Percentiles rank a stretch among this genome's conserved stretches.
Conservation (phyloP, 345 rosid species). For the Bretschneidera sinensis region DNA sequence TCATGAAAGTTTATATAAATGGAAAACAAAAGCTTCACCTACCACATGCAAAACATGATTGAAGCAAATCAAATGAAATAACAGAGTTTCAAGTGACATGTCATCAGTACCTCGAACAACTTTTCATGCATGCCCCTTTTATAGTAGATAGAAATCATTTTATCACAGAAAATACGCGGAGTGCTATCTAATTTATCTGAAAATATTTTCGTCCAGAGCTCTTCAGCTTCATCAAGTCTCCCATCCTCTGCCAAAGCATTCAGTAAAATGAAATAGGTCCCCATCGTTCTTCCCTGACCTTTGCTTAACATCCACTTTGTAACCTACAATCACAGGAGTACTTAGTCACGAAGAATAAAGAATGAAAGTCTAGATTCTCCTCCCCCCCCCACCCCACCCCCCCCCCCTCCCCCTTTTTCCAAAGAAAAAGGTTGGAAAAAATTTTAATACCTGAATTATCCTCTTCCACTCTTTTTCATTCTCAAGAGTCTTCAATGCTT, state of each 20-base stretch:
- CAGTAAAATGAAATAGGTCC: constrained; percentile 69
- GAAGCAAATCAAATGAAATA: not conserved
- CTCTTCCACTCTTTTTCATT: constrained; percentile 78
- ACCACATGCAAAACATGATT: not conserved
- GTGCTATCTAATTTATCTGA: constrained; percentile 59
- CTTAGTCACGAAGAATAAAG: not conserved
- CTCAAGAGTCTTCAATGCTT: constrained; percentile 82
- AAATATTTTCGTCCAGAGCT: constrained; percentile 75
- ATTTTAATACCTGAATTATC: constrained; percentile 63
- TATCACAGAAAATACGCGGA: constrained; percentile 71
- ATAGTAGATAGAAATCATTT: constrained; percentile 71
- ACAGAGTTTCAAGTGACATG: constrained; percentile 2
- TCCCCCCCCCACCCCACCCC: not conserved
- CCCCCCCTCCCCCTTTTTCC: no score
- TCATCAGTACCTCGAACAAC: constrained; percentile 65
- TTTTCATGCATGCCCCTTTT: constrained; percentile 73
- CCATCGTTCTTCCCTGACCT: constrained; percentile 95
- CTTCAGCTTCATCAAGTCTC: constrained; percentile 86
- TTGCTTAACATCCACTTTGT: constrained; percentile 96
- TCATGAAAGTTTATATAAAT: no score
- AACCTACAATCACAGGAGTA: constrained; percentile 41
- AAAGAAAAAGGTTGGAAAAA: not conserved
- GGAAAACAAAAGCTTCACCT: not conserved
- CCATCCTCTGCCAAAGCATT: constrained; percentile 82
- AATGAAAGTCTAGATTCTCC: not conserved